Conservation (phyloP, 345 rosid genomes). For the Psidium guajava region DNA sequence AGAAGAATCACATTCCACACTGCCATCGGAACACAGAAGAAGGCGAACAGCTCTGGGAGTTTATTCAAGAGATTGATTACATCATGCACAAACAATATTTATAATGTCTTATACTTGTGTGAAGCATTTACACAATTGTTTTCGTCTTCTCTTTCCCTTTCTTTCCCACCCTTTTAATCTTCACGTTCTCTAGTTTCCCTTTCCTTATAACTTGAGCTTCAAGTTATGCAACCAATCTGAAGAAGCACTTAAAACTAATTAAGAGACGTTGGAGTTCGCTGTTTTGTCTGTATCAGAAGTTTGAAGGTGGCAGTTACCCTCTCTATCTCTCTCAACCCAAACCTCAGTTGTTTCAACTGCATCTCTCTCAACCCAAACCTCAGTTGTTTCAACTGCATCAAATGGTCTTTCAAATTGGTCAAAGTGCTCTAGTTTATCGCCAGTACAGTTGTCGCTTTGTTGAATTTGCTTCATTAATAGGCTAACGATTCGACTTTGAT, state of each 20-base stretch:
- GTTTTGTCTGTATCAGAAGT: conserved; percentile 22
- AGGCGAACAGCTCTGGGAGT: not conserved
- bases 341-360: no score
- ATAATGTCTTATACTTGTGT: not conserved
- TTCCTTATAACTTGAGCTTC: not conserved
- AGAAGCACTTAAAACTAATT: not conserved
- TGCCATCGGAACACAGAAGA: conserved; percentile 21
- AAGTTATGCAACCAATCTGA: not conserved
- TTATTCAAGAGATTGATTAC: not conserved
- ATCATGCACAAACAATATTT: not conserved
- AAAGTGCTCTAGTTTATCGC: no score
- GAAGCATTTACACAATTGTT: not conserved
- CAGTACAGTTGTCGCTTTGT: no score
- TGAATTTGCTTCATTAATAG: no score
- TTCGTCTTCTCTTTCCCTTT: not conserved
- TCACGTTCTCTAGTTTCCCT: not conserved
- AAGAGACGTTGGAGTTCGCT: conserved; percentile 1
- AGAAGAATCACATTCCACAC: conserved; percentile 17
- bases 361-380: not conserved
- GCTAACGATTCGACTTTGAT: no score
- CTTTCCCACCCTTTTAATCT: not conserved
- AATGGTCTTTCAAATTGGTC: no score
- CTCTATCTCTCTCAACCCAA: not conserved
- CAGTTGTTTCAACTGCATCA: no score
- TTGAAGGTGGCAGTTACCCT: conserved; percentile 1